Evolutionary conservation across 768 basidiomycete species (phyloP).

Genomic region (Tulasnella sp.): DNA sequence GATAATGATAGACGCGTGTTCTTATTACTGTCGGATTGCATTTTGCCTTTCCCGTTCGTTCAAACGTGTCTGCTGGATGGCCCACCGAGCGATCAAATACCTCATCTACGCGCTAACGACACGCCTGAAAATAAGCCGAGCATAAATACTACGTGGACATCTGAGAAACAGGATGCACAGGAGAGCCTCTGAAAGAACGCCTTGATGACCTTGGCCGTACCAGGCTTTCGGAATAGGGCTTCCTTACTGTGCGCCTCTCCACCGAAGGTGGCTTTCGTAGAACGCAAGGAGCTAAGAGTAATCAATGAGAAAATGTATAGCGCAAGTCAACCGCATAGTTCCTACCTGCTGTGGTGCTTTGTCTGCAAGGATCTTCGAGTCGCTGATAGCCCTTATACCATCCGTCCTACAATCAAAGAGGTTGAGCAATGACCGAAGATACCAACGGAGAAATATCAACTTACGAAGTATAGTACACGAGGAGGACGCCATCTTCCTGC

Average conservation of each 20-base stretch:
- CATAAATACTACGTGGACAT: neutral
- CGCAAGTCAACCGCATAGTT: neutral
- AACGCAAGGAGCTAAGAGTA: slow-evolving; percentile 19
- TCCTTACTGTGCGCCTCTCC: neutral
- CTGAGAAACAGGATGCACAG: neutral
- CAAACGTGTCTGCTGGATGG: neutral
- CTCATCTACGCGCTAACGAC: neutral
- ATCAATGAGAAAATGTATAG: neutral
- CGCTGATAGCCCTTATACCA: neutral
- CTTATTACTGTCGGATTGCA: neutral
- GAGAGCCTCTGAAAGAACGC: neutral
- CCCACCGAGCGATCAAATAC: neutral
- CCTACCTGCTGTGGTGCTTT: slow-evolving; percentile 12
- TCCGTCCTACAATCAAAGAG: neutral
- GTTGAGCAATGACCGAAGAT: neutral
- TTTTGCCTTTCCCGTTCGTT: neutral
- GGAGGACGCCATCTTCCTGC: neutral
- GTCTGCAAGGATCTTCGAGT: neutral
- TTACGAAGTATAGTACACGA: slow-evolving; percentile 15
- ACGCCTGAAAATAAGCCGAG: neutral
- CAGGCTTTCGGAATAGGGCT: neutral
- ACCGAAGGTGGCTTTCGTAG: slow-evolving; percentile 22
- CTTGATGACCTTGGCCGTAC: neutral
- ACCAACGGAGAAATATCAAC: neutral
- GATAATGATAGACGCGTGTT: neutral